Evolutionary conservation across 768 basidiomycete species (phyloP).

Genomic region (Lentinula raphanica): DNA sequence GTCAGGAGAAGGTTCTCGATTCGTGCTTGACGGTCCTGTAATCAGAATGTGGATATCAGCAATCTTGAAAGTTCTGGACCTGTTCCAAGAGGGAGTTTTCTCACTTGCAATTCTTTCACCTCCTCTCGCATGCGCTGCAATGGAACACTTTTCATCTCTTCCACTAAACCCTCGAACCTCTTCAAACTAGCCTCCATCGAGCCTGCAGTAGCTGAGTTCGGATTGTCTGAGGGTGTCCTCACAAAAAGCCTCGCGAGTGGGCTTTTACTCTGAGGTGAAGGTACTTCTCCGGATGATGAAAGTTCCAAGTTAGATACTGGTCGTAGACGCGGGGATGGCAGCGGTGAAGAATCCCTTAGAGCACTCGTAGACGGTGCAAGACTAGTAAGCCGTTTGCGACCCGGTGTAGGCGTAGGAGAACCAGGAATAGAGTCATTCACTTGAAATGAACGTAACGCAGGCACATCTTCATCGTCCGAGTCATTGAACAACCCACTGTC

Average conservation of each 20-base stretch:
- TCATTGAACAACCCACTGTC: conserved; percentile 50
- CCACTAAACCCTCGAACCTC: conserved; percentile 56
- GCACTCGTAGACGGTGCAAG: conserved; percentile 3
- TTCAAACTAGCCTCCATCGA: conserved; percentile 42
- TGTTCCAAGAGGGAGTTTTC: conserved; percentile 12
- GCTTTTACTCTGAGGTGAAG: conserved; percentile 19
- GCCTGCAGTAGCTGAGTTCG: conserved; percentile 14
- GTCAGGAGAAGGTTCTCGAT: conserved; percentile 69
- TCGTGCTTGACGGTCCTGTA: conserved; percentile 67
- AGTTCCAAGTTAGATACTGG: conserved; percentile 9
- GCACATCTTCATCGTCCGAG: conserved; percentile 39
- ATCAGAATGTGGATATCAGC: background rate
- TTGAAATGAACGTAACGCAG: conserved; percentile 32
- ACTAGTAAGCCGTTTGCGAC: conserved; percentile 22
- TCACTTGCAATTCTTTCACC: conserved; percentile 77
- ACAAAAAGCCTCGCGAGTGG: conserved; percentile 48
- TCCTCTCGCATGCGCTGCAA: conserved; percentile 67
- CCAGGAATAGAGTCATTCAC: background rate
- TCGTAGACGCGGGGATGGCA: conserved; percentile 20
- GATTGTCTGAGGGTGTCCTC: conserved; percentile 12
- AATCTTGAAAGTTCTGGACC: conserved; percentile 3
- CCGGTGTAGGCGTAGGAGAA: conserved; percentile 16
- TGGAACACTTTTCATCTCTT: conserved; percentile 59
- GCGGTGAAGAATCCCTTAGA: conserved; percentile 10
- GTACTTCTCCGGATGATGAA: conserved; percentile 16